phyloP scores from a whole-genome alignment of 768 basidiomycete species.

The Mycena floridula region DNA sequence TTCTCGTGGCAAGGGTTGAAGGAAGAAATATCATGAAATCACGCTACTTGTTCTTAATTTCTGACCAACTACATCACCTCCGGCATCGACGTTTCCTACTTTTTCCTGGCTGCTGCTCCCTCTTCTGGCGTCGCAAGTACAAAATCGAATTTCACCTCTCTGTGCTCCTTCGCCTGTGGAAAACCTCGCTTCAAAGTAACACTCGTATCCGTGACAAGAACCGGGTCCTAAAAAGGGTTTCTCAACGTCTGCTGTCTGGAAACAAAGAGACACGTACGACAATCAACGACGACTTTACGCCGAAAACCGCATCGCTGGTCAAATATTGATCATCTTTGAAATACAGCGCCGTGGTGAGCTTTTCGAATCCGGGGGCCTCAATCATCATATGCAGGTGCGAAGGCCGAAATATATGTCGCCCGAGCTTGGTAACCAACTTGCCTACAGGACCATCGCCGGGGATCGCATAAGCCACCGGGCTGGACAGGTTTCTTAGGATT shows the following conservation, averaged over 20 bases:
- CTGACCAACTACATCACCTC: no score
- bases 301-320: constrained; percentile 72
- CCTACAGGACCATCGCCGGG: constrained; percentile 78
- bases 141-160: constrained; percentile 34
- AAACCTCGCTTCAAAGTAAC: constrained; percentile 54
- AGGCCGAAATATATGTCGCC: constrained; percentile 71
- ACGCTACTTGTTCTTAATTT: no score
- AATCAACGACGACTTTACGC: constrained; percentile 73
- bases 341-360: constrained; percentile 69
- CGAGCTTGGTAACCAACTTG: constrained; percentile 43
- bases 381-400: constrained; percentile 69
- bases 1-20: no score
- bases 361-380: constrained; percentile 66
- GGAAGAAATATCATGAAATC: no score
- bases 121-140: constrained; percentile 36
- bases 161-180: constrained; percentile 31
- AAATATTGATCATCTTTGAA: constrained; percentile 65
- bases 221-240: constrained; percentile 35
- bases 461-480: constrained; percentile 64
- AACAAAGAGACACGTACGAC: constrained; percentile 36
- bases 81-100: no score
- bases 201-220: constrained; percentile 45
- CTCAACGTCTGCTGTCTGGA: neutral
- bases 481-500: constrained; percentile 8
- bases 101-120: constrained; percentile 25